A percentile compares a stretch with the other conserved stretches of the same genome.
Evolutionary conservation across 2,329 filamentous ascomycete genomes (phyloP).

Genomic region (Laburnicola sp.): DNA sequence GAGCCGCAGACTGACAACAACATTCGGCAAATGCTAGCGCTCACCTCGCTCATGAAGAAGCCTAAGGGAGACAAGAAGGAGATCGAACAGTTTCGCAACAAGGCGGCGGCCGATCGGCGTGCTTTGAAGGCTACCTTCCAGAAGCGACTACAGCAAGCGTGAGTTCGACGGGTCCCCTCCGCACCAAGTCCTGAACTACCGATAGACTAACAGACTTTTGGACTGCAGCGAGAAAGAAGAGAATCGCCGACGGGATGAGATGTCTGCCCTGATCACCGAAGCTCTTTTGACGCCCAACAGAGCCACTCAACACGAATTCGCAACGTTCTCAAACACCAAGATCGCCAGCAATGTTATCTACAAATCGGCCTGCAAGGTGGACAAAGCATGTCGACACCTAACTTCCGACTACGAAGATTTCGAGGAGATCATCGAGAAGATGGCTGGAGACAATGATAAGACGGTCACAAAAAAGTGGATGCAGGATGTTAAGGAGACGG

Average conservation of each 20-base stretch:
- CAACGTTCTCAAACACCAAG: conserved; percentile 17
- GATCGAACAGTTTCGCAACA: conserved; percentile 25
- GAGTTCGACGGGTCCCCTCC: conserved; percentile 7
- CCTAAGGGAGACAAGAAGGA: conserved; percentile 27
- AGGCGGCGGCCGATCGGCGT: conserved; percentile 21
- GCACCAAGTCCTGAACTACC: not conserved
- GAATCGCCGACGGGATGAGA: conserved; percentile 23
- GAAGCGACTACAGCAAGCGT: conserved; percentile 26
- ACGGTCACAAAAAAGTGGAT: conserved; percentile 26
- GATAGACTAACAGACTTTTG: not conserved
- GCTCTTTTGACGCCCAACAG: conserved; percentile 23
- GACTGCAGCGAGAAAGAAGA: conserved; percentile 20
- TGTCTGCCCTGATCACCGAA: conserved; percentile 21
- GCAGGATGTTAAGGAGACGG: conserved; percentile 27
- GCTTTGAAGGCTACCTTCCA: conserved; percentile 22
- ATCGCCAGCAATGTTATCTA: conserved; percentile 23
- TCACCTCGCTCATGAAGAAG: conserved; percentile 23
- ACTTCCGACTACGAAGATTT: conserved; percentile 29
- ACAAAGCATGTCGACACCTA: conserved; percentile 23
- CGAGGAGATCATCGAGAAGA: conserved; percentile 23
- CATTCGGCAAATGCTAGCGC: conserved; percentile 25
- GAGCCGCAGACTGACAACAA: conserved; percentile 3
- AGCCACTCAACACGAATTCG: not conserved
- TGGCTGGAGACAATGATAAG: conserved; percentile 20
- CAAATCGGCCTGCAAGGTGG: conserved; percentile 14